Conservation (phyloP, 106 monocot genomes). For the Platanthera zijinensis region DNA sequence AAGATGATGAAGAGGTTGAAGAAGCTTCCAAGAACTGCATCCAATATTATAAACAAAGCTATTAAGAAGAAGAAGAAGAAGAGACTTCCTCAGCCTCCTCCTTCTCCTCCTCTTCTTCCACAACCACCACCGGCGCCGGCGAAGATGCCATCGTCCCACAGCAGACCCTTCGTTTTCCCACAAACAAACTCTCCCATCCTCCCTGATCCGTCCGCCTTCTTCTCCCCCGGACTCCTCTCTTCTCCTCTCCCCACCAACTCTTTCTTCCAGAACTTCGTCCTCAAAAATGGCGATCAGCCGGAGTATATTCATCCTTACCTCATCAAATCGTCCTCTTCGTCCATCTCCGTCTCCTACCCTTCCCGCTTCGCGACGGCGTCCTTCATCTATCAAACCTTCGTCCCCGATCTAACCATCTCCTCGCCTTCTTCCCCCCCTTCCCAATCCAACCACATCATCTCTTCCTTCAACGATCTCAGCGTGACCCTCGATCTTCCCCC, state of each 20-base stretch:
- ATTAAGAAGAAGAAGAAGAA: slow-evolving; percentile 25
- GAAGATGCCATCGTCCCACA: neutral
- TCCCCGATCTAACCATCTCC: slow-evolving; percentile 69
- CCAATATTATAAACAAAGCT: slow-evolving; percentile 29
- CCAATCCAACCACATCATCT: slow-evolving; percentile 29
- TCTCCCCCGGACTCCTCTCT: slow-evolving; percentile 56
- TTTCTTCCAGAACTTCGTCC: slow-evolving; percentile 92
- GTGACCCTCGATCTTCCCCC: slow-evolving; percentile 74
- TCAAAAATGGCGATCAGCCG: slow-evolving; percentile 81
- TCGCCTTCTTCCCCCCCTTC: neutral
- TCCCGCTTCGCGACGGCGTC: slow-evolving; percentile 18
- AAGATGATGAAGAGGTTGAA: slow-evolving; percentile 36
- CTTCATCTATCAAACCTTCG: slow-evolving; percentile 89
- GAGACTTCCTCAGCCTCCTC: neutral
- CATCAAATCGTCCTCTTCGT: slow-evolving; percentile 50
- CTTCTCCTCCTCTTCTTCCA: slow-evolving; percentile 8
- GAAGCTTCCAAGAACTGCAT: slow-evolving; percentile 16
- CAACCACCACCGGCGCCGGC: neutral
- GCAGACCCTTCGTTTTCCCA: slow-evolving; percentile 58
- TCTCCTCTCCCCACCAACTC: slow-evolving; percentile 90
- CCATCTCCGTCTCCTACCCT: slow-evolving; percentile 47
- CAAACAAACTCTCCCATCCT: slow-evolving; percentile 35
- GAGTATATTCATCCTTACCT: slow-evolving; percentile 97
- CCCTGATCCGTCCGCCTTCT: slow-evolving; percentile 69
- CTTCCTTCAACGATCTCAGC: slow-evolving; percentile 77